A percentile compares a stretch with the other conserved stretches of the same genome.
Evolutionary conservation across 2,329 filamentous ascomycete genomes (phyloP).

Genomic region (Tolypocladium cylindrosporum): DNA sequence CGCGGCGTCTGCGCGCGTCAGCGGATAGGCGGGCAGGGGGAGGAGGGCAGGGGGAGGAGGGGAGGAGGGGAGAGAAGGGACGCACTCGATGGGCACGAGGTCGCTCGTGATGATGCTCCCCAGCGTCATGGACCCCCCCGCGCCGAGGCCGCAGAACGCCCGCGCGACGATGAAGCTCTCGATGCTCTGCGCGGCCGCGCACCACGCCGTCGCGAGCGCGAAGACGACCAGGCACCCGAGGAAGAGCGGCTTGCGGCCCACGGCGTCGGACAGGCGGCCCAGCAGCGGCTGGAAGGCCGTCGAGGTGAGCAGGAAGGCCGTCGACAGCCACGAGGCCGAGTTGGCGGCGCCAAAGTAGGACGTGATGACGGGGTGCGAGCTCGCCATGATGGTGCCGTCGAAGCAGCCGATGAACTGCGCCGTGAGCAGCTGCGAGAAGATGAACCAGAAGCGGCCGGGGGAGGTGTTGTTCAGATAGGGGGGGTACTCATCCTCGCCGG

Average conservation of each 20-base stretch:
- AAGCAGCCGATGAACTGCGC: constrained; percentile 54
- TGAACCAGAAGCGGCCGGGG: constrained; percentile 46
- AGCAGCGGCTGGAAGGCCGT: constrained; percentile 68
- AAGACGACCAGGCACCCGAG: constrained; percentile 55
- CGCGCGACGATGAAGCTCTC: constrained; percentile 60
- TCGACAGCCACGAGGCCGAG: constrained; percentile 73
- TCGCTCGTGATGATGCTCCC: constrained; percentile 64
- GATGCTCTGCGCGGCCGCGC: constrained; percentile 56
- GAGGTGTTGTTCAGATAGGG: constrained; percentile 36
- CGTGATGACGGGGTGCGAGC: constrained; percentile 70
- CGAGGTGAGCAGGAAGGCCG: constrained; percentile 66
- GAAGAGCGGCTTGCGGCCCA: constrained; percentile 60
- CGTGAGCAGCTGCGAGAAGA: constrained; percentile 50
- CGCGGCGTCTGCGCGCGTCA: constrained; percentile 33
- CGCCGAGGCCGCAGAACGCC: constrained; percentile 62
- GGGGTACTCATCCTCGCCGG: constrained; percentile 3
- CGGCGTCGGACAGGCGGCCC: constrained; percentile 62
- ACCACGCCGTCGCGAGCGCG: constrained; percentile 55
- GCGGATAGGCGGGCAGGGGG: not conserved
- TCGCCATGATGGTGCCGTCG: constrained; percentile 74
- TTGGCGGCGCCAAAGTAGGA: constrained; percentile 72
- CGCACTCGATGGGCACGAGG: constrained; percentile 60
- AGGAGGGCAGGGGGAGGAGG: not conserved
- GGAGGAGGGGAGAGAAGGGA: constrained; percentile 6
- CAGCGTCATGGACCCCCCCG: constrained; percentile 60